Evolutionary conservation across 2,329 filamentous ascomycete species (phyloP).

Genomic region (Colletotrichum lentis): DNA sequence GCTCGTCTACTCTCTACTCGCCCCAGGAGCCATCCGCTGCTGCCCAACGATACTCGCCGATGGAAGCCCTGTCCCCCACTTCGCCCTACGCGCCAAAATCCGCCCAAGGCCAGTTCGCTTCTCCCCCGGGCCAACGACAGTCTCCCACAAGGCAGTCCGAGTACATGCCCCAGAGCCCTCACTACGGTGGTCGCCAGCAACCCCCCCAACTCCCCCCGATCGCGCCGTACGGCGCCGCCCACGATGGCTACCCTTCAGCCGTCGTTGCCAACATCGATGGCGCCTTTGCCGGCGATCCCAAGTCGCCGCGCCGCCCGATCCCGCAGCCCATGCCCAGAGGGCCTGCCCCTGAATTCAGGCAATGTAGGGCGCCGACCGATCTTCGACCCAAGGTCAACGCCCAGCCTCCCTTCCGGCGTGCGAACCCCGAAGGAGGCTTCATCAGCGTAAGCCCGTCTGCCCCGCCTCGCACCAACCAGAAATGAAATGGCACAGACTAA

Average conservation of each 20-base stretch:
- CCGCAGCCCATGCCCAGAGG: slow-evolving; percentile 63
- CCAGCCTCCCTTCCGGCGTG: slow-evolving; percentile 90
- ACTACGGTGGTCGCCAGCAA: slow-evolving; percentile 61
- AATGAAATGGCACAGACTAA: slow-evolving; percentile 40
- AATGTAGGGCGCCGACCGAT: slow-evolving; percentile 75
- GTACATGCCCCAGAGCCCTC: slow-evolving; percentile 67
- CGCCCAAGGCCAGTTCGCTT: slow-evolving; percentile 63
- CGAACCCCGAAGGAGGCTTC: slow-evolving; percentile 96
- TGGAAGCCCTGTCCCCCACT: slow-evolving; percentile 85
- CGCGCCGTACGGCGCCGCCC: slow-evolving; percentile 70
- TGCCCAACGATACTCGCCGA: slow-evolving; percentile 92
- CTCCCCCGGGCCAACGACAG: slow-evolving; percentile 68
- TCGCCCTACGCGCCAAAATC: slow-evolving; percentile 76
- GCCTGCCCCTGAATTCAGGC: slow-evolving; percentile 87
- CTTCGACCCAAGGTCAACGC: slow-evolving; percentile 83
- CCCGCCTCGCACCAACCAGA: background rate
- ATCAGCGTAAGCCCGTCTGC: slow-evolving; percentile 76
- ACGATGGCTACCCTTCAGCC: slow-evolving; percentile 78
- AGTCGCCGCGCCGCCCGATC: slow-evolving; percentile 61
- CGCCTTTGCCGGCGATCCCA: slow-evolving; percentile 65
- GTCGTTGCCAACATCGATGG: slow-evolving; percentile 76
- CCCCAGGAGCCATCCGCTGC: slow-evolving; percentile 80
- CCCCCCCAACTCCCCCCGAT: slow-evolving; percentile 78
- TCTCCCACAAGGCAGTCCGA: slow-evolving; percentile 78
- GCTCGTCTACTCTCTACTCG: slow-evolving; percentile 72